Evolutionary conservation across 345 rosid species (phyloP).

Genomic region (Dovyalis caffra): DNA sequence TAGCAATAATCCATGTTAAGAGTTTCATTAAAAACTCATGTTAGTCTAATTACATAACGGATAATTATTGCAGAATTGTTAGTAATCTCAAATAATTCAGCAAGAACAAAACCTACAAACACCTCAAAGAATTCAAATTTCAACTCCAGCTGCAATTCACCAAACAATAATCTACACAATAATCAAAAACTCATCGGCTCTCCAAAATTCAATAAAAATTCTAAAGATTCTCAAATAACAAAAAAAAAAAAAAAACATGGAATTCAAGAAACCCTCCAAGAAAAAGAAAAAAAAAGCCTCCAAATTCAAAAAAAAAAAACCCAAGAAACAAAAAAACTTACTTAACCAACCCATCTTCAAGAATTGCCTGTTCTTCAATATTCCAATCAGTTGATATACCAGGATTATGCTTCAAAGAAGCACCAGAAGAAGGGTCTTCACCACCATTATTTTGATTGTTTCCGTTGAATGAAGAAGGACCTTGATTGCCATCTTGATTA

Average conservation of each 20-base stretch:
- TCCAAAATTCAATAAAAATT: not conserved
- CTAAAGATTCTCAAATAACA: not conserved
- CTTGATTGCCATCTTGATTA: slow-evolving; percentile 41
- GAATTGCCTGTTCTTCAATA: slow-evolving; percentile 47
- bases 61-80: not conserved
- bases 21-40: not conserved
- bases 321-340: slow-evolving; percentile 27
- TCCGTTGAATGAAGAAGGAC: slow-evolving; percentile 40
- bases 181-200: not conserved
- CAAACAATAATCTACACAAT: not conserved
- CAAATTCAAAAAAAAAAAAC: not conserved
- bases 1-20: not conserved
- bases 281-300: not conserved
- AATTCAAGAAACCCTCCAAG: not conserved
- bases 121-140: not conserved
- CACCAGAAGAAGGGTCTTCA: slow-evolving; percentile 29
- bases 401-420: slow-evolving; percentile 55
- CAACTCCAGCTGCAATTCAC: not conserved
- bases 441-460: slow-evolving; percentile 27
- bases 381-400: slow-evolving; percentile 62
- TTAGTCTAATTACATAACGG: not conserved
- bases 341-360: slow-evolving; percentile 48
- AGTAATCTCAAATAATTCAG: not conserved
- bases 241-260: not conserved
- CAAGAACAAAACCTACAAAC: not conserved